Percentiles rank a stretch among this genome's conserved stretches.
These are phyloP conservation scores for Diaporthe caulivora DNA, from an alignment of 2,329 filamentous ascomycete genomes.

Conservation along the genomic window DNA sequence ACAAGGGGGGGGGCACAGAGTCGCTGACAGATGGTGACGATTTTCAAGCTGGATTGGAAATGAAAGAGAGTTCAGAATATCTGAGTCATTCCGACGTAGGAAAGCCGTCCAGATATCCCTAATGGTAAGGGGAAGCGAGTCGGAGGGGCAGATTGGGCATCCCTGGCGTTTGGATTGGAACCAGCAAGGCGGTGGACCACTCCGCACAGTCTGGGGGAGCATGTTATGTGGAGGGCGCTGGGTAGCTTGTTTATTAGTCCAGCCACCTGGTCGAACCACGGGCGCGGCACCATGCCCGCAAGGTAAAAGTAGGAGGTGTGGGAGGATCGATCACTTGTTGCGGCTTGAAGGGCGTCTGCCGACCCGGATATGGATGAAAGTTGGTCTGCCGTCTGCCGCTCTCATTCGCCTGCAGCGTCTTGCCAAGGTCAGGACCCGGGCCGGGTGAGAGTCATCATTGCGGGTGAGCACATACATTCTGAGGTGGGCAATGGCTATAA, in stretches of 20 bases:
- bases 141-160: constrained; percentile 21
- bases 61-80: constrained; percentile 27
- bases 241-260: constrained; percentile 25
- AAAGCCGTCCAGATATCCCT: constrained; percentile 15
- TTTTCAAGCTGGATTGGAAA: constrained; percentile 10
- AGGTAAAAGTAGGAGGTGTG: background rate
- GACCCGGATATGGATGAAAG: constrained; percentile 19
- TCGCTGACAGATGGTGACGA: constrained; percentile 7
- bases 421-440: constrained; percentile 1
- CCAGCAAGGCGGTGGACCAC: background rate
- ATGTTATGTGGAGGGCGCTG: constrained; percentile 15
- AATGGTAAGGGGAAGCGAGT: constrained; percentile 35
- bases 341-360: constrained; percentile 28
- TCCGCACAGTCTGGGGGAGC: constrained; percentile 26
- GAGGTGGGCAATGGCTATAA: background rate
- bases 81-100: constrained; percentile 37
- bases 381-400: background rate
- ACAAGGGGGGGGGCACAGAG: background rate
- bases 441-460: background rate
- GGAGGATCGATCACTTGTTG: constrained; percentile 17
- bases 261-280: constrained; percentile 18
- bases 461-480: background rate
- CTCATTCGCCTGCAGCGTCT: constrained; percentile 13
- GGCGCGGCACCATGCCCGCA: constrained; percentile 19
- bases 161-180: constrained; percentile 18